phyloP scores from a whole-genome alignment of 345 rosid species.

The Brassica juncea region DNA sequence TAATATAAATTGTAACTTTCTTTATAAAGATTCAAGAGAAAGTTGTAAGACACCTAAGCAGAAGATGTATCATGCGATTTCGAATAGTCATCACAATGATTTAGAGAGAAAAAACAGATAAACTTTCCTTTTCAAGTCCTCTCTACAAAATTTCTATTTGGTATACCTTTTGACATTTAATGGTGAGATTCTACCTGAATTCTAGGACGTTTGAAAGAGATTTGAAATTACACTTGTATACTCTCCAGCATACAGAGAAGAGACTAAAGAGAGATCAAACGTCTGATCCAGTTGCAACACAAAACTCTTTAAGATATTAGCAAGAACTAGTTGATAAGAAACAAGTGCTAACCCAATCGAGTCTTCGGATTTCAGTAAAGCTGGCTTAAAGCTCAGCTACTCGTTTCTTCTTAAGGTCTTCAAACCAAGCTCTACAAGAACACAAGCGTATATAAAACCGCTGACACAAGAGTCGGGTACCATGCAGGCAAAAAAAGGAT shows the following conservation, averaged over 20 bases:
- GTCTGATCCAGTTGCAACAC: not conserved
- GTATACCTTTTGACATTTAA: slow-evolving; percentile 18
- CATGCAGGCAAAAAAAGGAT: not conserved
- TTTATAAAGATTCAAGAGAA: not conserved
- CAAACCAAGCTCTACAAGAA: slow-evolving; percentile 67
- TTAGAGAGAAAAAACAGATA: not conserved
- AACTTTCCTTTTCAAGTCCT: not conserved
- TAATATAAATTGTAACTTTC: not conserved
- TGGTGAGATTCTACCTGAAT: slow-evolving; percentile 25
- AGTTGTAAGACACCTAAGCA: slow-evolving; percentile 19
- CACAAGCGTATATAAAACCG: not conserved
- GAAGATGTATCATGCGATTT: not conserved
- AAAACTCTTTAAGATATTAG: not conserved
- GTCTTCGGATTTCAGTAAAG: slow-evolving; percentile 65
- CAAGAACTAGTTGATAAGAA: not conserved
- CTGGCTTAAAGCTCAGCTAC: slow-evolving; percentile 65
- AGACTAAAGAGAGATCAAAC: no score
- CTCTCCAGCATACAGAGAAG: not conserved
- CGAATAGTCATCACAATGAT: slow-evolving; percentile 12
- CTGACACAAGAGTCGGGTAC: not conserved
- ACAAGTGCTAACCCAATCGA: slow-evolving; percentile 69
- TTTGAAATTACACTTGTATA: not conserved
- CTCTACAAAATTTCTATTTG: slow-evolving; percentile 13
- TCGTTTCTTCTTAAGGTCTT: slow-evolving; percentile 77
- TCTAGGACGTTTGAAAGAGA: not conserved